A percentile compares a stretch with the other conserved stretches of the same genome.
Conservation (phyloP, 306 rosid species). For the Vachellia collinsii region DNA sequence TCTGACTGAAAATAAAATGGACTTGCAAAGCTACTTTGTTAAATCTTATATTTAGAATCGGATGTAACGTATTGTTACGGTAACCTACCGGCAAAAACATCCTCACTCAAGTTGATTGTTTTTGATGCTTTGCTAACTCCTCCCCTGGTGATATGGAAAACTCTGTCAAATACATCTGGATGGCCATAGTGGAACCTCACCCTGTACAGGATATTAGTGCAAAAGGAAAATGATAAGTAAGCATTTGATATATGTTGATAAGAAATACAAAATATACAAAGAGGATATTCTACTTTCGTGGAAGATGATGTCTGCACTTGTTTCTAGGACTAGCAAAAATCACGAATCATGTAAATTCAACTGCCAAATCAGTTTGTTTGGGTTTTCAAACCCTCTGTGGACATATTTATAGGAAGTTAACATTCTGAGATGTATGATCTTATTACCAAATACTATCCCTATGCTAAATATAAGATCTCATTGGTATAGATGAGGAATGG, state of each 20-base stretch:
- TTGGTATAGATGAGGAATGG: no score
- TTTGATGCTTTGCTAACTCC: slow-evolving; percentile 97
- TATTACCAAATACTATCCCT: background rate
- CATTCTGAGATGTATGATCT: background rate
- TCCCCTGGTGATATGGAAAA: slow-evolving; percentile 95
- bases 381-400: slow-evolving; percentile 18
- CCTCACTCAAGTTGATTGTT: slow-evolving; percentile 95
- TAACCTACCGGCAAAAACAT: slow-evolving; percentile 85
- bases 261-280: slow-evolving; percentile 22
- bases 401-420: slow-evolving; percentile 1
- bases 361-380: background rate
- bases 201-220: slow-evolving; percentile 45
- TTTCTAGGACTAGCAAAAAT: slow-evolving; percentile 15
- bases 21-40: slow-evolving; percentile 11
- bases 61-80: background rate
- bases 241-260: slow-evolving; percentile 28
- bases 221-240: slow-evolving; percentile 30
- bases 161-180: slow-evolving; percentile 92
- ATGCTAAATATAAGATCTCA: no score
- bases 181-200: slow-evolving; percentile 97
- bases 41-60: background rate
- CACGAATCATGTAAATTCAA: slow-evolving; percentile 9
- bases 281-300: slow-evolving; percentile 25
- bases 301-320: background rate
- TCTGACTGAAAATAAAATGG: background rate